These are phyloP conservation scores for Russula compacta DNA, from an alignment of 768 basidiomycete genomes.

Conservation along the genomic window DNA sequence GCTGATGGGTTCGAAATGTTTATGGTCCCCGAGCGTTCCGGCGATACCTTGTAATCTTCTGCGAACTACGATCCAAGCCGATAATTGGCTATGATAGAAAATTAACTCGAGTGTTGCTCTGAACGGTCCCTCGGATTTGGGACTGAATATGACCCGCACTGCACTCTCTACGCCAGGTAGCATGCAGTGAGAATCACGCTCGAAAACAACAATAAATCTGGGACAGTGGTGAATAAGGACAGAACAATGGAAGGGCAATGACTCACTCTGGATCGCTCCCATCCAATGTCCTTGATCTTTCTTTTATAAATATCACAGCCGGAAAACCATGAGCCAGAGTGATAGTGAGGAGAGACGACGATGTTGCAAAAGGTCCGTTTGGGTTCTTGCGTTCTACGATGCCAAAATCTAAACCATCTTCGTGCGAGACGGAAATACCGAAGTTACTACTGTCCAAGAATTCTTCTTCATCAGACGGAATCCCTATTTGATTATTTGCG, in stretches of 20 bases:
- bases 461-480: not conserved
- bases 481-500: not conserved
- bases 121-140: conserved; percentile 8
- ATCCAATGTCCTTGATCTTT: not conserved
- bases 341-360: conserved; percentile 14
- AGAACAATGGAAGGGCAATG: not conserved
- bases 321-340: conserved; percentile 4
- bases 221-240: not conserved
- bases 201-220: conserved; percentile 3
- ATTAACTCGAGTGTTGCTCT: conserved; percentile 3
- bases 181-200: not conserved
- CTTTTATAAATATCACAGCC: conserved; percentile 7
- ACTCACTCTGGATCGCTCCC: conserved; percentile 7
- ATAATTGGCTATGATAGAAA: conserved; percentile 2
- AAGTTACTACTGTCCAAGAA: conserved; percentile 43
- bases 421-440: conserved; percentile 25
- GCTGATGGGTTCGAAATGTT: not conserved
- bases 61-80: not conserved
- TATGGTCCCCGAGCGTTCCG: conserved; percentile 1
- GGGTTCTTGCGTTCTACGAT: conserved; percentile 35
- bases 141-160: conserved; percentile 5
- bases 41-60: conserved; percentile 2
- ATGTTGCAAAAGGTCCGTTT: conserved; percentile 8
- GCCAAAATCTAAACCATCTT: conserved; percentile 41
- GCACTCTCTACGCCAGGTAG: not conserved